Conservation (phyloP, 768 basidiomycete genomes). For the Psilocybe azurescens region DNA sequence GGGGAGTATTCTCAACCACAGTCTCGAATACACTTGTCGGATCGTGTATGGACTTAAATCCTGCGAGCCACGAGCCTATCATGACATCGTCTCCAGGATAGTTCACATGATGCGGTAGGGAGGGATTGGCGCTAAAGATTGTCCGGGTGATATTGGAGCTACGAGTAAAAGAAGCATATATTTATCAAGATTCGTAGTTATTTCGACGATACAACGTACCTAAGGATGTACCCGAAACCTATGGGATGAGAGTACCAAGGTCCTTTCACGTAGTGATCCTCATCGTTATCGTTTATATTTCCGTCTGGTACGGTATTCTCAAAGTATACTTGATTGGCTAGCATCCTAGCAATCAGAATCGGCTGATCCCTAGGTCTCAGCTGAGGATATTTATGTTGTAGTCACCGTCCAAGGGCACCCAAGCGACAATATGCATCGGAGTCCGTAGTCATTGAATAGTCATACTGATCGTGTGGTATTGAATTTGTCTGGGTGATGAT, state of each 20-base stretch:
- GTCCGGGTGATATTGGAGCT: constrained; percentile 4
- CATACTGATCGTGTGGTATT: constrained; percentile 3
- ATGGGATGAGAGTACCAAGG: constrained; percentile 2
- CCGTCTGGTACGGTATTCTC: constrained; percentile 3
- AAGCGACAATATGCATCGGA: constrained; percentile 7
- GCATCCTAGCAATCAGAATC: not conserved
- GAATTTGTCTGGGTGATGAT: not conserved
- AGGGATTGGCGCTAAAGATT: not conserved
- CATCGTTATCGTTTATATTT: not conserved
- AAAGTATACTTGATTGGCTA: not conserved
- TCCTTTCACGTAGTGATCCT: not conserved
- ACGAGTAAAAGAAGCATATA: not conserved
- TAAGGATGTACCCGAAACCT: constrained; percentile 1
- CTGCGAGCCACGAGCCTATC: constrained; percentile 9
- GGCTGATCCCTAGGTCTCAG: constrained; percentile 1
- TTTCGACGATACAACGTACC: not conserved
- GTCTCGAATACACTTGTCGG: not conserved
- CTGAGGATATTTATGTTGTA: not conserved
- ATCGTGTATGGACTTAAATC: not conserved
- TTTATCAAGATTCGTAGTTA: not conserved
- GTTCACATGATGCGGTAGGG: constrained; percentile 4
- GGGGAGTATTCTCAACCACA: not conserved
- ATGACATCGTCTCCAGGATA: constrained; percentile 7
- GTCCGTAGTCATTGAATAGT: constrained; percentile 10
- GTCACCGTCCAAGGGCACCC: not conserved